Base-by-base conservation (phyloP, 108 stramenopile genomes). In the Hondaea fermentalgiana region DNA sequence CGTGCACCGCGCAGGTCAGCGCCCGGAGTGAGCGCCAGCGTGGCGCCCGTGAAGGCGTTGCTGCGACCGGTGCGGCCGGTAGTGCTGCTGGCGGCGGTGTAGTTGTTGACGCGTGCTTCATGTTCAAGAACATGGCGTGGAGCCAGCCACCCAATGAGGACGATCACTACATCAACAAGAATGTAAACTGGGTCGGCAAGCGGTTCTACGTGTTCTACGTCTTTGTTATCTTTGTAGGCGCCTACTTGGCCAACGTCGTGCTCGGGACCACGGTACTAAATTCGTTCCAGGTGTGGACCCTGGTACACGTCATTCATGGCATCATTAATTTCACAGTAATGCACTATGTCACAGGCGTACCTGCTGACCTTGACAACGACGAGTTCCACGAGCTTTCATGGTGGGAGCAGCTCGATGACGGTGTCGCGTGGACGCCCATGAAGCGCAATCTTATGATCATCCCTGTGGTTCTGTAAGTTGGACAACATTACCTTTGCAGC, bases 281-380 rank as follows among this genome's bases (percentile, higher is more conserved):
- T 6, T 53, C 49, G 12, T 47, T 53, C 25, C 76, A 83, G 23
- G 76, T 47, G 16, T 83, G 76, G 76, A 83, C 76, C 51, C 3
- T 83, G 76, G 76, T 83, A 17, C 12, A 83, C 1, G 51, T 53
- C 19, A 23, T 83, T 53, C 76, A 83, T 23, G 76, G 76, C 49
- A 47, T 83, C 51, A 53, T 83, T 53, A 83, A 83, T 53, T 83
- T 83, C 76, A 83, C 76, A 53, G 76, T 83, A 1, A 83, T 83
- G 76, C 76, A 83, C 76, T 83, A 83, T 23, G 76, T 83, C 76
- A 83, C 76, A 12, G 76, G 76, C 45, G 76, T 83, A 45, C 76
- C 76, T 25, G 76, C 76, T 12, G 76, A 83, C 25, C 76, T 83
- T 6, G 76, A 83, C 76, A 83, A 83, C 51, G 76, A 83, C 51